Base-by-base conservation (phyloP, 495 filamentous ascomycete species). In the Trichocladium uniseriatum region DNA sequence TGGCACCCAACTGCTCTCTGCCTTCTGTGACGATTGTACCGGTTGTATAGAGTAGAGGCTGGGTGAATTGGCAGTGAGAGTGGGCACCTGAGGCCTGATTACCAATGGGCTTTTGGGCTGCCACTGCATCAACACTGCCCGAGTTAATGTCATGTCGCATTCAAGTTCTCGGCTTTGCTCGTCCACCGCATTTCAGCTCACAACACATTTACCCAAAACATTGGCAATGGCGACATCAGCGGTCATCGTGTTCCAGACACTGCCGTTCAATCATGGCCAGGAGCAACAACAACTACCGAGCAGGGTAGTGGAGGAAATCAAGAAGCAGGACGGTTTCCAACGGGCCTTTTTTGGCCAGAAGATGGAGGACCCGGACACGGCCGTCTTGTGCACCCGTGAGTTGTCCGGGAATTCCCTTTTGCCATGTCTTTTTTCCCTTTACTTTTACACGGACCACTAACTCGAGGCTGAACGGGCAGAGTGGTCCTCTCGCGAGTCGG, bases 291-390 rank as follows among this genome's bases (percentile, higher is more conserved):
- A n/a, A n/a, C n/a, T n/a, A 19, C 1, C 15, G 13, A 48, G 22
- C 39, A 32, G 2, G 37, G 20, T 28, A 3, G 10, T 49, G 15
- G 45, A 42, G 7, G 32, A 44, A 19, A 24, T 55, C 44, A 54
- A 52, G 48, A 19, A 36, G 9, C 43, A 34, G 16, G n/a, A 20
- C 0, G 52, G 52, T 10, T 38, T 52, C 41, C 48, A 37, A 22
- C 35, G 41, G 1, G 45, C 45, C 24, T 49, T 53, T 24, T 55
- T 46, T 34, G 56, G 56, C 9, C 44, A 18, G 3, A 55, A 52
- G 52, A 48, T 55, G 18, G 56, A 59, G 45, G 52, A 55, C 9
- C 31, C 40, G 11, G 19, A 29, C 19, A 47, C 36, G 22, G 52
- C 49, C 6, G 19, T 59, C 9, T 27, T 59, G 27, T 42, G 15